Conservation (phyloP, 2,329 filamentous ascomycete species). For the Nemania bipapillata region DNA sequence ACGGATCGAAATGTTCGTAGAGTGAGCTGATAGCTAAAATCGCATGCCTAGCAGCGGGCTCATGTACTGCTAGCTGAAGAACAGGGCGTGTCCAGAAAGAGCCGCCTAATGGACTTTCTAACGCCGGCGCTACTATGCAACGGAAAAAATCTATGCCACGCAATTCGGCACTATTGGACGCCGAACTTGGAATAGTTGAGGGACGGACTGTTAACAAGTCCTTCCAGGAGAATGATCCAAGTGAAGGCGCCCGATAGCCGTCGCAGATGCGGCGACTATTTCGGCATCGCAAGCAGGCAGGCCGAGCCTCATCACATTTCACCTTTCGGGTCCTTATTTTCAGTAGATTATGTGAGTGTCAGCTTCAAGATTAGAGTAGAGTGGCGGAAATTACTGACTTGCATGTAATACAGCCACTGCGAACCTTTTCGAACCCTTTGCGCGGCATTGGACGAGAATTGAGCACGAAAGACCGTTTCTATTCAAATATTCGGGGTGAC, state of each 20-base stretch:
- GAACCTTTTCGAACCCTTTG: constrained; percentile 36
- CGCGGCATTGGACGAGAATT: constrained; percentile 23
- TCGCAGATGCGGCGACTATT: constrained; percentile 45
- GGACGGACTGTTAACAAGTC: constrained; percentile 28
- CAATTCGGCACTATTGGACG: constrained; percentile 16
- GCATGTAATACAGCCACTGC: constrained; percentile 40
- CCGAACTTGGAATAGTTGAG: constrained; percentile 24
- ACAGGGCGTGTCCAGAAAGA: constrained; percentile 38
- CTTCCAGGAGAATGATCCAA: constrained; percentile 36
- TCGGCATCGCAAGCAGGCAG: constrained; percentile 47
- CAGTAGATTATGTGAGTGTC: background rate
- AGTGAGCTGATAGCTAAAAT: constrained; percentile 40
- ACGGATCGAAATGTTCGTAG: constrained; percentile 31
- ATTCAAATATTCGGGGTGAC: too few species aligned
- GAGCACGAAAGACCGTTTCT: background rate
- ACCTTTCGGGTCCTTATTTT: constrained; percentile 47
- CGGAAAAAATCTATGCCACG: constrained; percentile 40
- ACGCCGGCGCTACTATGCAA: constrained; percentile 31
- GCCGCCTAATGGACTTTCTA: constrained; percentile 21
- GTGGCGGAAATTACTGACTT: constrained; percentile 33
- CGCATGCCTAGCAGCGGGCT: constrained; percentile 34
- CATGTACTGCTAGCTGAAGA: constrained; percentile 33
- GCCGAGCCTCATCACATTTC: constrained; percentile 51
- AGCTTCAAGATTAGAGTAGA: background rate
- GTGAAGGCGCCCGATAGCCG: constrained; percentile 38